Evolutionary conservation across 2,329 filamentous ascomycete species (phyloP).

Genomic region (Colletotrichum sp.): DNA sequence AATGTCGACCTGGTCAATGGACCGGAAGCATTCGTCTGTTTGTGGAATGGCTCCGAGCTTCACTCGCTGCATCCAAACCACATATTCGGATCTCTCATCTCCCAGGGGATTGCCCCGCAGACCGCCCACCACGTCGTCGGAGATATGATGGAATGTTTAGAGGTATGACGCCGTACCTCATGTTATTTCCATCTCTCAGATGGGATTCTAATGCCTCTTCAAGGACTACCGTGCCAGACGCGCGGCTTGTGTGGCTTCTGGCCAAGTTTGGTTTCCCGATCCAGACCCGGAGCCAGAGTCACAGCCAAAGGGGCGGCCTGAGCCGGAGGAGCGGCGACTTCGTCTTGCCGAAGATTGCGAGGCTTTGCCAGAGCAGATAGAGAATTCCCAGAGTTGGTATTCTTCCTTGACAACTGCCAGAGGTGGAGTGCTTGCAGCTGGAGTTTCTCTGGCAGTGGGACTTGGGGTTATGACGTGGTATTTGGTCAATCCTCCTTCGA

Average conservation of each 20-base stretch:
- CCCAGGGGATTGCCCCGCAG: neutral
- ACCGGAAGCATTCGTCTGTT: neutral
- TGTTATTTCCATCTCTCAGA: neutral
- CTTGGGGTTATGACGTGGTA: neutral
- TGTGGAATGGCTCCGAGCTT: neutral
- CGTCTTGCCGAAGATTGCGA: neutral
- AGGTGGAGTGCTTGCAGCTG: neutral
- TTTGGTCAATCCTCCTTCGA: neutral
- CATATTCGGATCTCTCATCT: neutral
- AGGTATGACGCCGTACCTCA: neutral
- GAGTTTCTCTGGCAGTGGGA: neutral
- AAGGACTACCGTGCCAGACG: neutral
- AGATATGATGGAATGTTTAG: slow-evolving; percentile 1
- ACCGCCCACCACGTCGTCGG: neutral
- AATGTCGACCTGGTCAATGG: neutral
- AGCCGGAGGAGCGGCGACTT: neutral
- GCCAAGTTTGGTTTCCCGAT: neutral
- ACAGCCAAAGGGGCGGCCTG: neutral
- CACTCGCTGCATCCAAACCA: slow-evolving; percentile 1
- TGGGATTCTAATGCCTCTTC: neutral
- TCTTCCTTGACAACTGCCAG: neutral
- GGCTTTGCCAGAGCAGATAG: neutral
- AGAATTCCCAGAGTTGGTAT: neutral
- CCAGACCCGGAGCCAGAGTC: neutral
- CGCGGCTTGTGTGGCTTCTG: neutral